phyloP scores from a whole-genome alignment of 2,329 filamentous ascomycete genomes.

The Pestalotiopsis sp. region DNA sequence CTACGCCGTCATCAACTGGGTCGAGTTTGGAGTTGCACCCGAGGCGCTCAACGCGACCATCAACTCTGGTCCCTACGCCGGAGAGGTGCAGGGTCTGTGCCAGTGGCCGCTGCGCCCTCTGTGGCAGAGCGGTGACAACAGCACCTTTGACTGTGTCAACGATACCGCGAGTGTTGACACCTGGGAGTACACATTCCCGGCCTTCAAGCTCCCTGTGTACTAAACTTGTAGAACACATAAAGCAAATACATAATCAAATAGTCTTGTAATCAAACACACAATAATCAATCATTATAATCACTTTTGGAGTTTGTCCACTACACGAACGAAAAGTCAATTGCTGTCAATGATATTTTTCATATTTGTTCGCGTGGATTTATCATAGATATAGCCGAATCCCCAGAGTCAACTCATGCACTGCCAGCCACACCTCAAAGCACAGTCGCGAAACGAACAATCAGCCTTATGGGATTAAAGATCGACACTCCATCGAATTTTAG shows the following conservation, averaged over 20 bases:
- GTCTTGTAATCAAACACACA: neutral
- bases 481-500: no score
- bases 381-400: no score
- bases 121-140: conserved; percentile 26
- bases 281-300: no score
- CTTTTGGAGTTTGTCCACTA: no score
- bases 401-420: no score
- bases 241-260: neutral
- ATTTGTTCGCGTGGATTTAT: no score
- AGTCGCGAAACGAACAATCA: no score
- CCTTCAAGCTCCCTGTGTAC: conserved; percentile 24
- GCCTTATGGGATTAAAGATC: no score
- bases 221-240: neutral
- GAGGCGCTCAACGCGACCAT: conserved; percentile 40
- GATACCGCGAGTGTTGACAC: conserved; percentile 22
- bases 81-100: conserved; percentile 40
- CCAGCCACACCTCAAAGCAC: no score
- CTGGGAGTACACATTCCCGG: conserved; percentile 29
- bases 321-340: no score
- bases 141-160: conserved; percentile 27
- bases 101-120: conserved; percentile 40
- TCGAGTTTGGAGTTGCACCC: conserved; percentile 57
- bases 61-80: conserved; percentile 29
- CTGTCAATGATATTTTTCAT: no score
- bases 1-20: conserved; percentile 70